These are phyloP conservation scores for Auricularia heimuer DNA, from an alignment of 768 basidiomycete species.

Conservation along the genomic window DNA sequence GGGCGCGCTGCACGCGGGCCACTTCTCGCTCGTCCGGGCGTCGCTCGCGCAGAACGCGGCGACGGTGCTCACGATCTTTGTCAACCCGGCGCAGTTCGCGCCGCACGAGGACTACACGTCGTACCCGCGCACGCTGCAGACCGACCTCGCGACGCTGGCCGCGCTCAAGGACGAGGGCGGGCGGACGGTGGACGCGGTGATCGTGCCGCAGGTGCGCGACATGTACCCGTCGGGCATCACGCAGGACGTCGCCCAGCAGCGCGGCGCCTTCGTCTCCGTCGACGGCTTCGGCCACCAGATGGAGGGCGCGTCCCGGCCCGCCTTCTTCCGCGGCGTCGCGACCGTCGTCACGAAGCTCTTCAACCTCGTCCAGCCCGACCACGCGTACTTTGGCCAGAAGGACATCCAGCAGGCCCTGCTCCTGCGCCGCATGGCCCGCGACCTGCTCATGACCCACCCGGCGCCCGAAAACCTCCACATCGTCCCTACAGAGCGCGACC, in stretches of 20 bases:
- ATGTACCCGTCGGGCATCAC: conserved; percentile 92
- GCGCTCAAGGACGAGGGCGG: conserved; percentile 19
- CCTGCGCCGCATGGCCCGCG: conserved; percentile 64
- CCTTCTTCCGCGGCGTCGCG: conserved; percentile 91
- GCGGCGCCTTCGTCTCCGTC: conserved; percentile 86
- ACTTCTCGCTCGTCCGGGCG: conserved; percentile 73
- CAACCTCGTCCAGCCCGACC: conserved; percentile 84
- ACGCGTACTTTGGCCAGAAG: conserved; percentile 94
- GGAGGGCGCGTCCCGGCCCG: conserved; percentile 81
- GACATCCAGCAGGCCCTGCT: conserved; percentile 95
- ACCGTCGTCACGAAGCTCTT: conserved; percentile 94
- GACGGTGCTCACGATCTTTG: conserved; percentile 92
- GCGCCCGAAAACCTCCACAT: conserved; percentile 67
- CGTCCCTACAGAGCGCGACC: conserved; percentile 71
- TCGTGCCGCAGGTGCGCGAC: conserved; percentile 65
- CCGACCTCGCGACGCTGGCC: conserved; percentile 57
- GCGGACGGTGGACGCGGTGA: conserved; percentile 57
- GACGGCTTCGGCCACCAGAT: conserved; percentile 86
- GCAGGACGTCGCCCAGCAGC: conserved; percentile 63
- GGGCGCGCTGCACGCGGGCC: conserved; percentile 94
- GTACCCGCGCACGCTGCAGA: conserved; percentile 80
- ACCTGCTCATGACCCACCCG: conserved; percentile 77
- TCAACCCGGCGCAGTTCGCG: conserved; percentile 96
- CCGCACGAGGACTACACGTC: conserved; percentile 86
- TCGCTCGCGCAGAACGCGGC: conserved; percentile 72